Conservation (phyloP, 768 basidiomycete species). For the Leccinellum rugosiceps region DNA sequence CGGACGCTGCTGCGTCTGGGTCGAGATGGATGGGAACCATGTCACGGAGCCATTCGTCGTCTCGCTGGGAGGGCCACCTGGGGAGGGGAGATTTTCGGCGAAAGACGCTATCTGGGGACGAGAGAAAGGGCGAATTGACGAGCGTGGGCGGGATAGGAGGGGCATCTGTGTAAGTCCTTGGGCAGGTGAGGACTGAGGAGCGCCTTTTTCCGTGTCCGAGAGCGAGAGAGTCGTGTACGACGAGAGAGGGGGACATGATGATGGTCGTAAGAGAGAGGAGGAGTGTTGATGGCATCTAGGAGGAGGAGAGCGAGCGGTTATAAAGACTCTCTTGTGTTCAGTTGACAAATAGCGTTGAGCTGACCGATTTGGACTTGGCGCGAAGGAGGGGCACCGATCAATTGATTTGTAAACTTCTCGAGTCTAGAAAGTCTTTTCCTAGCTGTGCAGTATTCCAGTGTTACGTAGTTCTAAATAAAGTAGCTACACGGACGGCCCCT, state of each 20-base stretch:
- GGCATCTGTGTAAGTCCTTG: constrained; percentile 28
- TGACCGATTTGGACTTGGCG: constrained; percentile 20
- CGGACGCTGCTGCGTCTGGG: constrained; percentile 11
- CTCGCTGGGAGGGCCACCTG: constrained; percentile 44
- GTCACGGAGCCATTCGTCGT: constrained; percentile 63
- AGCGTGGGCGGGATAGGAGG: constrained; percentile 61
- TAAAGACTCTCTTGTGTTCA: constrained; percentile 15
- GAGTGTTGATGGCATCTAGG: constrained; percentile 9
- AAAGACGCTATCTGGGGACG: constrained; percentile 49
- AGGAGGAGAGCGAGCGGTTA: constrained; percentile 1
- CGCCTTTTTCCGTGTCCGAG: constrained; percentile 12
- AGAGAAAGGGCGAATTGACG: constrained; percentile 51
- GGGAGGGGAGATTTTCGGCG: constrained; percentile 34
- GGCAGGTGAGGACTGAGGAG: constrained; percentile 15
- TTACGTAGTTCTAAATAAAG: constrained; percentile 3
- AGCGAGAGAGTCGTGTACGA: constrained; percentile 14
- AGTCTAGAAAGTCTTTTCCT: not conserved
- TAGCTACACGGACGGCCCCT: not conserved
- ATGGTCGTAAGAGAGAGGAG: not conserved
- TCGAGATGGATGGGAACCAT: constrained; percentile 44
- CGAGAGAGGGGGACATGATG: constrained; percentile 20
- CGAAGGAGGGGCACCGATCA: constrained; percentile 16
- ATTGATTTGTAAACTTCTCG: not conserved
- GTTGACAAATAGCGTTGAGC: constrained; percentile 28
- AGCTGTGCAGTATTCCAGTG: constrained; percentile 15